These are phyloP conservation scores for Suillus decipiens DNA, from an alignment of 768 basidiomycete genomes.

Conservation along the genomic window DNA sequence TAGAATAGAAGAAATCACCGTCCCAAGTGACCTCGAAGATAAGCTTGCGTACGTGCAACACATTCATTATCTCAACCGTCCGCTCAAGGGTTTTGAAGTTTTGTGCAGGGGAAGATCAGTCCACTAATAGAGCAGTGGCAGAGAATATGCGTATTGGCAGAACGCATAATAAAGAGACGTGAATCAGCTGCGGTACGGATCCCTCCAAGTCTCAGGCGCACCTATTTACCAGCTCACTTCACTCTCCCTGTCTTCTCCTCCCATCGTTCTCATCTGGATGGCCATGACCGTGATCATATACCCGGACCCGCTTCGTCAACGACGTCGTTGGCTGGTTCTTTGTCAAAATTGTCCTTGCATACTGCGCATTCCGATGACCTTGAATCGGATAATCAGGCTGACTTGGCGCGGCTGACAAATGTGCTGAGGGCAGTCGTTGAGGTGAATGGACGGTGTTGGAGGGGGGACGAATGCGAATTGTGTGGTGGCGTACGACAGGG, in stretches of 20 bases:
- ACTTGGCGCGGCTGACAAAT: constrained; percentile 81
- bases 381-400: constrained; percentile 59
- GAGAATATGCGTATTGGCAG: constrained; percentile 81
- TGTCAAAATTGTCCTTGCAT: constrained; percentile 17
- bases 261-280: constrained; percentile 29
- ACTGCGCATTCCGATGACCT: constrained; percentile 22
- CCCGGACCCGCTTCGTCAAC: constrained; percentile 25
- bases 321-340: constrained; percentile 18
- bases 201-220: constrained; percentile 59
- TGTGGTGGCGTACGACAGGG: constrained; percentile 78
- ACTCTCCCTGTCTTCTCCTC: constrained; percentile 53
- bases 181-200: constrained; percentile 90
- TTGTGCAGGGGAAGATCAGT: constrained; percentile 73
- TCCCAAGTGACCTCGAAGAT: constrained; percentile 90
- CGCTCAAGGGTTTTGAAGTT: constrained; percentile 42
- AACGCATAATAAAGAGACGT: constrained; percentile 86
- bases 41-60: constrained; percentile 66
- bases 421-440: constrained; percentile 78
- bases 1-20: constrained; percentile 84
- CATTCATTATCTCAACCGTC: constrained; percentile 4
- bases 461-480: constrained; percentile 79
- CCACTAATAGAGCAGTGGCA: constrained; percentile 90
- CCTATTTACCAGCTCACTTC: constrained; percentile 72
- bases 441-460: constrained; percentile 80
- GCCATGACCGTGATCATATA: constrained; percentile 35